A percentile compares a stretch with the other conserved stretches of the same genome.
These are phyloP conservation scores for Fusarium sp. DNA, from an alignment of 2,329 filamentous ascomycete genomes.

Conservation along the genomic window DNA sequence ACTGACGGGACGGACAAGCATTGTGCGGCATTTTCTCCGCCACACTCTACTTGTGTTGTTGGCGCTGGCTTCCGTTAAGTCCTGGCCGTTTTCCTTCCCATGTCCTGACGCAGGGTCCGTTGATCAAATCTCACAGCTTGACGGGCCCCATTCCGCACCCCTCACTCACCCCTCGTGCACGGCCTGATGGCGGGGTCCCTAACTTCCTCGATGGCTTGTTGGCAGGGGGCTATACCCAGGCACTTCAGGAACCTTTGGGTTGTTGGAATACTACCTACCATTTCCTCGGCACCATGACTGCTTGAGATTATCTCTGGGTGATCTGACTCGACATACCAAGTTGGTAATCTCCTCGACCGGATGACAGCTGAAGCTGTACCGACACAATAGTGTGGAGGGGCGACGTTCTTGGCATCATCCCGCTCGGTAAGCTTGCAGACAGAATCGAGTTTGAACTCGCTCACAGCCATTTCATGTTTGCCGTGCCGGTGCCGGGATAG, in stretches of 20 bases:
- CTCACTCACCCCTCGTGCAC: slow-evolving; percentile 37
- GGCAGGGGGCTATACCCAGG: background rate
- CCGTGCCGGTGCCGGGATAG: background rate
- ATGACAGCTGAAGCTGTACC: background rate
- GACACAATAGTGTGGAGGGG: slow-evolving; percentile 13
- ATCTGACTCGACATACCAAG: background rate
- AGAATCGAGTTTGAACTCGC: slow-evolving; percentile 16
- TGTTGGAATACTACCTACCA: background rate
- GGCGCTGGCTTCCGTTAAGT: slow-evolving; percentile 19
- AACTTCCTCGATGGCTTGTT: background rate
- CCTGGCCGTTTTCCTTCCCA: slow-evolving; percentile 17
- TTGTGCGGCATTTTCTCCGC: slow-evolving; percentile 36
- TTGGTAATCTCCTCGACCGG: background rate
- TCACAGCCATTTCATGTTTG: slow-evolving; percentile 11
- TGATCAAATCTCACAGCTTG: slow-evolving; percentile 28
- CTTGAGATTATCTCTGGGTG: background rate
- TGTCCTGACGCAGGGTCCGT: slow-evolving; percentile 39
- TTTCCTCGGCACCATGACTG: background rate
- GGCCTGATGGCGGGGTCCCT: slow-evolving; percentile 33
- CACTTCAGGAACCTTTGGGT: slow-evolving; percentile 3
- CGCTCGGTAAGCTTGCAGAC: slow-evolving; percentile 7
- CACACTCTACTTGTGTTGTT: slow-evolving; percentile 2
- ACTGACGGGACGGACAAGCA: background rate
- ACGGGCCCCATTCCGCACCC: slow-evolving; percentile 33
- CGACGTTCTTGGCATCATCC: slow-evolving; percentile 14